These are phyloP conservation scores for Croton laevigatus DNA, from an alignment of 441 rosid genomes.

Conservation along the genomic window DNA sequence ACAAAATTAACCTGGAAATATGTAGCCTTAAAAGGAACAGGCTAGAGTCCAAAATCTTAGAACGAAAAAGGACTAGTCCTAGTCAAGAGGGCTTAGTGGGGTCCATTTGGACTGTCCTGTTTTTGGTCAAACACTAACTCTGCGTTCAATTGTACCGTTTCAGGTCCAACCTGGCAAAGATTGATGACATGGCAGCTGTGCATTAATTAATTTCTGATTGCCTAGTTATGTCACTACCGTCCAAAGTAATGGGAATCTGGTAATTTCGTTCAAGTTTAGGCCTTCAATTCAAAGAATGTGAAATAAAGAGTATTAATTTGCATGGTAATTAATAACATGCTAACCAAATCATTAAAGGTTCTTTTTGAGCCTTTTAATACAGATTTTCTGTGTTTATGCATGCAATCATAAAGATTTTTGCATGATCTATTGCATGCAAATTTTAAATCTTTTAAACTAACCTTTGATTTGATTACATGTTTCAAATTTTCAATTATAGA, in stretches of 20 bases:
- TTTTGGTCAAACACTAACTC: constrained; percentile 6
- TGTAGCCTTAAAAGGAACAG: constrained; percentile 22
- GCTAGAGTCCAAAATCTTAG: constrained; percentile 42
- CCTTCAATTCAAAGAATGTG: neutral
- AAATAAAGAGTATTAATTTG: neutral
- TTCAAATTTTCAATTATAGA: no score
- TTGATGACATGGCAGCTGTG: neutral
- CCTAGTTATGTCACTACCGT: neutral
- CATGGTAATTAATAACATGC: constrained; percentile 11
- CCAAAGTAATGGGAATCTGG: neutral
- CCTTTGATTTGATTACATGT: neutral
- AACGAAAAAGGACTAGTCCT: constrained; percentile 33
- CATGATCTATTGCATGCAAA: constrained; percentile 6
- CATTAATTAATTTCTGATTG: neutral
- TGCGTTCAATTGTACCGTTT: neutral
- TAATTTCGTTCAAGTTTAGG: neutral
- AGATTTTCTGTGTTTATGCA: constrained; percentile 5
- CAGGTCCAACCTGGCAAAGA: neutral
- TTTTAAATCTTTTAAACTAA: neutral
- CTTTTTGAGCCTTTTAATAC: constrained; percentile 16
- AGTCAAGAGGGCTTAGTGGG: constrained; percentile 23
- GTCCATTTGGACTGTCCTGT: neutral
- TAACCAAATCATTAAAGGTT: constrained; percentile 13
- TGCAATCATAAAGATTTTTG: neutral
- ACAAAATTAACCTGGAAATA: neutral